Evolutionary conservation across 2,329 filamentous ascomycete species (phyloP).

Genomic region (Bipolaris victoriae): DNA sequence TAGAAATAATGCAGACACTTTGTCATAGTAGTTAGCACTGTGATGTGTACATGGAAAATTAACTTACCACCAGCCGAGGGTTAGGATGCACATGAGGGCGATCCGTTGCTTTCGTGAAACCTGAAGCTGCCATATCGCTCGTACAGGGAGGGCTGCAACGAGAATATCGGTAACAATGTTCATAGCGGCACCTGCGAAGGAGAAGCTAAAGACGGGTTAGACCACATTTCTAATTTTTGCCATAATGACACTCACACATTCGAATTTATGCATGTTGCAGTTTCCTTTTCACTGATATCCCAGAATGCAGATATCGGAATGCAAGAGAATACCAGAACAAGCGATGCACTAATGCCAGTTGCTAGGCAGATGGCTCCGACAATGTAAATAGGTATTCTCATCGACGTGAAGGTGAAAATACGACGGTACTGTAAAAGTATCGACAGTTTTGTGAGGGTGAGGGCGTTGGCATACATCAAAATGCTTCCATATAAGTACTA

Average conservation of each 20-base stretch:
- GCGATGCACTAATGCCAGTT: background rate
- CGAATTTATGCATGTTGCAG: background rate
- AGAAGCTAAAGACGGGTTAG: background rate
- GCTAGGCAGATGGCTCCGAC: background rate
- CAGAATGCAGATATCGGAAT: background rate
- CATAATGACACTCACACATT: background rate
- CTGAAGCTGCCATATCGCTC: background rate
- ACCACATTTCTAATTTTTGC: background rate
- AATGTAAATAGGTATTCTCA: background rate
- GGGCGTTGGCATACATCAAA: background rate
- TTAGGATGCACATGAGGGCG: background rate
- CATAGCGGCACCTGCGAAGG: background rate
- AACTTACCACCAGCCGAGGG: background rate
- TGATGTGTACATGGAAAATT: background rate
- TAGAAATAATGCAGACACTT: background rate
- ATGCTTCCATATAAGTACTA: background rate
- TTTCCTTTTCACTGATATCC: background rate
- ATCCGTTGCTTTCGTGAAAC: background rate
- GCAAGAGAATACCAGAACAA: background rate
- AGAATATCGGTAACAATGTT: constrained; percentile 1
- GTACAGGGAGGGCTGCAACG: background rate
- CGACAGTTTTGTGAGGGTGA: background rate
- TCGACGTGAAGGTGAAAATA: background rate
- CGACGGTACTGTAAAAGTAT: background rate
- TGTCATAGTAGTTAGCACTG: background rate